phyloP scores from a whole-genome alignment of 2,329 filamentous ascomycete species.

The Phialemonium atrogriseum region DNA sequence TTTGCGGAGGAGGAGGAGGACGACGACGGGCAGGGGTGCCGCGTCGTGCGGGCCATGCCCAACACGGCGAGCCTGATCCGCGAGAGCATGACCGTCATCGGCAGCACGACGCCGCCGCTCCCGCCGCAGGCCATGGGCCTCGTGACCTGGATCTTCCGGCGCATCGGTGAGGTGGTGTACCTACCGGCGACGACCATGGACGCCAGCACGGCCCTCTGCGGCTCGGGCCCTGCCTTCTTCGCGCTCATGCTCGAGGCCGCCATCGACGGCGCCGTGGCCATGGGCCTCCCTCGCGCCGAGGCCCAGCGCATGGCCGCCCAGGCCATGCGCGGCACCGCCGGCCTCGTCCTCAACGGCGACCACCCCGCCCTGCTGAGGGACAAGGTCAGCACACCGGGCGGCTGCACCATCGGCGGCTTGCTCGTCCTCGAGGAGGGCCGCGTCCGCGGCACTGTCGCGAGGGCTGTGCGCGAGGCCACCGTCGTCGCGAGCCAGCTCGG shows the following conservation, averaged over 20 bases:
- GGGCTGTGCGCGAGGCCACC: constrained; percentile 63
- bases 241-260: constrained; percentile 67
- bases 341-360: constrained; percentile 60
- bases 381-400: constrained; percentile 69
- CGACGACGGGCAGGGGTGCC: constrained; percentile 39
- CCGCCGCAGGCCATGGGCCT: constrained; percentile 43
- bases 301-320: constrained; percentile 73
- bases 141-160: constrained; percentile 68
- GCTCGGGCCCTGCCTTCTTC: constrained; percentile 69
- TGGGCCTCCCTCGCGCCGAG: constrained; percentile 66
- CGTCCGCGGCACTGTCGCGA: constrained; percentile 57
- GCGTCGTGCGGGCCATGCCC: constrained; percentile 72
- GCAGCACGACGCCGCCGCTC: constrained; percentile 50
- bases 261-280: constrained; percentile 69
- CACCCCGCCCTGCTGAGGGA: constrained; percentile 69
- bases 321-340: constrained; percentile 66
- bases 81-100: constrained; percentile 77
- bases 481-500: constrained; percentile 61
- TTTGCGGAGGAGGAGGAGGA: constrained; percentile 37
- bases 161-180: constrained; percentile 62
- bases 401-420: constrained; percentile 69
- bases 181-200: constrained; percentile 64
- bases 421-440: constrained; percentile 65
- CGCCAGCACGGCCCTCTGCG: constrained; percentile 64
- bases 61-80: constrained; percentile 74